Conservation (phyloP, 2,329 filamentous ascomycete species). For the Fusarium denticulatum region DNA sequence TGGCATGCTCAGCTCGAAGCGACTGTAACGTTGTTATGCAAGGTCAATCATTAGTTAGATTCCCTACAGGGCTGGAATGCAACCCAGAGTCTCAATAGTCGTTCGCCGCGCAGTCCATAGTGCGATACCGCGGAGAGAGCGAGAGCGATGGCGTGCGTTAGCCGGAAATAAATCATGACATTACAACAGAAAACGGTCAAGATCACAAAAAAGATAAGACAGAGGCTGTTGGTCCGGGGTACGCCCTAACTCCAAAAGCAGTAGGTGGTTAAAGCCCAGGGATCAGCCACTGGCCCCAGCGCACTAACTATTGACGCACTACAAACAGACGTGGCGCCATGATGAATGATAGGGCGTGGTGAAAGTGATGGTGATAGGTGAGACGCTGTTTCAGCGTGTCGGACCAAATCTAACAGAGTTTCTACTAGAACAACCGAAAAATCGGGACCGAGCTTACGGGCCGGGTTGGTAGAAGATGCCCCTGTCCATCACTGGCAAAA, state of each 20-base stretch:
- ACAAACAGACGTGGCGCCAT: slow-evolving; percentile 1
- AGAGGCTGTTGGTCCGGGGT: background rate
- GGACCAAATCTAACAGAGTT: background rate
- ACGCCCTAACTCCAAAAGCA: background rate
- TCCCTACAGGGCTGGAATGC: background rate
- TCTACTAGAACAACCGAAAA: background rate
- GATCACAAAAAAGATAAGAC: background rate
- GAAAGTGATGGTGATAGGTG: background rate
- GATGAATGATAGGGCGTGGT: slow-evolving; percentile 2
- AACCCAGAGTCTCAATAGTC: background rate
- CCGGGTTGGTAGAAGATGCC: background rate
- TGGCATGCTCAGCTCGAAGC: background rate
- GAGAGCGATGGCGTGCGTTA: background rate
- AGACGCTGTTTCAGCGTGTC: background rate
- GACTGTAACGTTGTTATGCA: background rate
- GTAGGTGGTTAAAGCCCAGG: slow-evolving; percentile 7
- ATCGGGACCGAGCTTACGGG: background rate
- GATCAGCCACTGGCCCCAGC: slow-evolving; percentile 7
- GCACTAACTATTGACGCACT: background rate
- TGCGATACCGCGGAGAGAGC: background rate
- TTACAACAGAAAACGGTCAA: background rate
- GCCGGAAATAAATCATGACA: slow-evolving; percentile 1
- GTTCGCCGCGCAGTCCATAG: background rate
- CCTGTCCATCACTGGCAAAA: background rate
- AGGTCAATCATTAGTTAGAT: background rate